Conservation (phyloP, 805 yeast genomes). For the Sungouiella thailandica region DNA sequence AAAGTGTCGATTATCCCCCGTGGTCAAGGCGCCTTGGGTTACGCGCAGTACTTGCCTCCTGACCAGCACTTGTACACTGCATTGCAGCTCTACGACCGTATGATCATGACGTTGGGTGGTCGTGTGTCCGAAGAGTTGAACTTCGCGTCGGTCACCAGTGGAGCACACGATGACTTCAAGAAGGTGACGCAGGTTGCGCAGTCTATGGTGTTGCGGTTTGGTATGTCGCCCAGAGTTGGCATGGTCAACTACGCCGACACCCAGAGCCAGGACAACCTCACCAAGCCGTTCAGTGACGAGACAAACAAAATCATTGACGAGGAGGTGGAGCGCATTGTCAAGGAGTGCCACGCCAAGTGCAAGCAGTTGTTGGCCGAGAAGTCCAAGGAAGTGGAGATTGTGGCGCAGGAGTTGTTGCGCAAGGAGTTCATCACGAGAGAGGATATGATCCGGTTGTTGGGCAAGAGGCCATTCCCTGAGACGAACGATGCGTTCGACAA, state of each 20-base stretch:
- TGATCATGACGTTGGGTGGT: slow-evolving; percentile 95
- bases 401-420: slow-evolving; percentile 79
- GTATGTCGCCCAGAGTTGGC: slow-evolving; percentile 84
- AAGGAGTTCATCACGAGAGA: slow-evolving; percentile 92
- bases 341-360: slow-evolving; percentile 62
- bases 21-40: slow-evolving; percentile 94
- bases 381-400: slow-evolving; percentile 68
- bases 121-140: slow-evolving; percentile 88
- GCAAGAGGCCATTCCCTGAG: slow-evolving; percentile 89
- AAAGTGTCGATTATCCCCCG: slow-evolving; percentile 94
- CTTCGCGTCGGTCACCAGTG: slow-evolving; percentile 82
- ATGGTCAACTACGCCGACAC: slow-evolving; percentile 49
- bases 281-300: slow-evolving; percentile 65
- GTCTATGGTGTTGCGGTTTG: slow-evolving; percentile 81
- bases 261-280: slow-evolving; percentile 46
- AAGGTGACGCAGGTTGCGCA: slow-evolving; percentile 86
- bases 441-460: slow-evolving; percentile 85
- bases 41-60: slow-evolving; percentile 90
- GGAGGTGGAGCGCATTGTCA: slow-evolving; percentile 64
- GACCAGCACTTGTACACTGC: slow-evolving; percentile 77
- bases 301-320: slow-evolving; percentile 64
- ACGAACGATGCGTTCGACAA: slow-evolving; percentile 87
- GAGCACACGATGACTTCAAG: slow-evolving; percentile 90
- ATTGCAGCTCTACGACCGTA: slow-evolving; percentile 73
- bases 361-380: slow-evolving; percentile 57